Base-by-base conservation (phyloP, 345 rosid species). In the Microcos paniculata region DNA sequence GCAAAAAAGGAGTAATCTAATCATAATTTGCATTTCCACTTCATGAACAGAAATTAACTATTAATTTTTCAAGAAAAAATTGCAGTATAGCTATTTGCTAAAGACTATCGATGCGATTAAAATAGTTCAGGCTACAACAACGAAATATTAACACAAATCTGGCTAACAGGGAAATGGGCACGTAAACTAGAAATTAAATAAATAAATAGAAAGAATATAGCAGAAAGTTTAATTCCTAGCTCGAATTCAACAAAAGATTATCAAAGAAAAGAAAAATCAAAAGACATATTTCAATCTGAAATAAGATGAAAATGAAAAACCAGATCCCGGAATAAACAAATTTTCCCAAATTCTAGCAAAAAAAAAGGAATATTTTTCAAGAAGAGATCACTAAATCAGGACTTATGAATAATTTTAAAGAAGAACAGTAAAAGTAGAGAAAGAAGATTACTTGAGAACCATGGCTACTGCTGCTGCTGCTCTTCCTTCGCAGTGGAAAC, bases 371-470 rank as follows among this genome's bases (percentile, higher is more conserved):
- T 11, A 0, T 23, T 12, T 15, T 69, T 49, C 21, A 51, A 49
- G 2, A 70, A 21, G 26, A 6, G 1, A 38, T 38, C 31, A 49
- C 40, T 38, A 21, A 71, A 9, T 45, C 59, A 4, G 2, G 59
- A 31, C 21, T 14, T 1, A 70, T 18, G 48, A 52, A 38, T 1
- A 23, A 15, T 16, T 65, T 62, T 1, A 58, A 21, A 10, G 30
- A 31, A 4, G 4, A 55, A 12, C 0, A 9, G 26, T 13, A 4
- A 4, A 65, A n/a, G 12, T 1, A 55, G n/a, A 53, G 24, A 3
- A 43, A 5, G 45, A 19, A 24, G 16, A 80, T n/a, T 77, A 85
- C 88, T 85, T 85, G 75, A 85, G 86, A 81, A 85, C 88, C 88
- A 85, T 85, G 80, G 83, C 49, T 61, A 75, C 68, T 57, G 78